These are phyloP conservation scores for Phytophthora ohioensis DNA, from an alignment of 352 stramenopile species.

Conservation along the genomic window DNA sequence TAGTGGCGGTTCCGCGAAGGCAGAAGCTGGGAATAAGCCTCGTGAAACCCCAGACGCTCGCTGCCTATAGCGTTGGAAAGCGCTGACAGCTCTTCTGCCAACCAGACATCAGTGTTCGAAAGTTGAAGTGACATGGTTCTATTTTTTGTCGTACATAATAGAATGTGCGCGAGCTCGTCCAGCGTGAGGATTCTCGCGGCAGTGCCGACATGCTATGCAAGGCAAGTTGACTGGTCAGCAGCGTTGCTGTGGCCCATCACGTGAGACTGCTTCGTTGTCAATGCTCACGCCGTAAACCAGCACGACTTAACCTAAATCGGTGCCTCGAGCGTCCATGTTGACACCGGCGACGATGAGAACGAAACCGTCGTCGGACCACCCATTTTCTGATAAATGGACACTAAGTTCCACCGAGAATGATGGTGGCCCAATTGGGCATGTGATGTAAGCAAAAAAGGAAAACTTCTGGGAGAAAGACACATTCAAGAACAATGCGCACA, in stretches of 20 bases:
- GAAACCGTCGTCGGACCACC: constrained; percentile 22
- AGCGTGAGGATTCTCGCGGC: too few species aligned
- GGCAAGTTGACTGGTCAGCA: too few species aligned
- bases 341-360: constrained; percentile 13
- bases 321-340: constrained; percentile 1
- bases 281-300: too few species aligned
- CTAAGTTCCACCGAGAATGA: neutral
- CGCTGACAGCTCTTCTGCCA: neutral
- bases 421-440: too few species aligned
- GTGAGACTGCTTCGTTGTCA: too few species aligned
- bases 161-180: too few species aligned
- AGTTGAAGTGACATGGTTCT: constrained; percentile 17
- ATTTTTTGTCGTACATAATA: neutral
- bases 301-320: too few species aligned
- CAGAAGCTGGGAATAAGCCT: neutral
- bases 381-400: constrained; percentile 4
- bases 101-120: neutral
- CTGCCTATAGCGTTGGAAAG: constrained; percentile 5
- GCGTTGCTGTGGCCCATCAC: too few species aligned
- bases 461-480: too few species aligned
- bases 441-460: too few species aligned
- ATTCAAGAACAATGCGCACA: too few species aligned
- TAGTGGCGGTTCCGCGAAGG: neutral
- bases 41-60: constrained; percentile 17
- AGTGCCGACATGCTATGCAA: too few species aligned